Base-by-base conservation (phyloP, 2,329 filamentous ascomycete genomes). In the Corynespora cassiicola region DNA sequence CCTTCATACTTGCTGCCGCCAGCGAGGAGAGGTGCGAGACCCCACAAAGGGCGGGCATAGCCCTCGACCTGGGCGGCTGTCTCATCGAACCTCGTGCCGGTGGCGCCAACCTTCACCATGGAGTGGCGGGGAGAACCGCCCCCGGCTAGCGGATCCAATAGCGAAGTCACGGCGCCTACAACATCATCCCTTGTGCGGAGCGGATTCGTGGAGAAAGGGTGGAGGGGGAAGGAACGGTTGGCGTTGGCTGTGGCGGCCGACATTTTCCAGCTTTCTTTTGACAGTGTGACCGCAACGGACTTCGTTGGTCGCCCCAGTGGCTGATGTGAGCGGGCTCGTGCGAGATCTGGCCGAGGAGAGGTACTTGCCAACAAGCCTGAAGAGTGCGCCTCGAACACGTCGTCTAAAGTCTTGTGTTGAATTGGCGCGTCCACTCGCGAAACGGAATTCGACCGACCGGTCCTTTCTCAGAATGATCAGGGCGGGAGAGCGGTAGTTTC, bases 61-160 rank as follows among this genome's bases (percentile, higher is more conserved):
- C 87, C 87, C 68, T 92, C 88, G 21, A 91, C 79, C 58, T 90
- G 86, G 2, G 87, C 86, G 7, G 86, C 87, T 1, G 82, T 80
- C 63, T 89, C 84, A 60, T 91, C 88, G 63, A 90, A 91, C 17
- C 86, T 76, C 14, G 88, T 88, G 12, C 86, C 86, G 0, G 86
- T 88, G 10, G 79, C 81, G 5, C 87, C 87, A 16, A 85, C 79
- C 56, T 81, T 83, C 30, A 90, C 77, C 30, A 86, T 76, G 8
- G 84, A 81, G 57, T 80, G 79, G 27, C 74, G 61, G 0, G 83
- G 81, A 1, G 87, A 90, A 67, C 89, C 88, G 66, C 87, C 87
- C 2, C 83, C 79, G 42, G 84, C 75, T 5, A 91, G 74, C 7
- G 87, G 87, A 54, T 88, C 83, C 17, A 91, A 78, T 7, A 91